These are phyloP conservation scores for Linderniella brevidens DNA, from an alignment of 257 asterid genomes.

Conservation along the genomic window DNA sequence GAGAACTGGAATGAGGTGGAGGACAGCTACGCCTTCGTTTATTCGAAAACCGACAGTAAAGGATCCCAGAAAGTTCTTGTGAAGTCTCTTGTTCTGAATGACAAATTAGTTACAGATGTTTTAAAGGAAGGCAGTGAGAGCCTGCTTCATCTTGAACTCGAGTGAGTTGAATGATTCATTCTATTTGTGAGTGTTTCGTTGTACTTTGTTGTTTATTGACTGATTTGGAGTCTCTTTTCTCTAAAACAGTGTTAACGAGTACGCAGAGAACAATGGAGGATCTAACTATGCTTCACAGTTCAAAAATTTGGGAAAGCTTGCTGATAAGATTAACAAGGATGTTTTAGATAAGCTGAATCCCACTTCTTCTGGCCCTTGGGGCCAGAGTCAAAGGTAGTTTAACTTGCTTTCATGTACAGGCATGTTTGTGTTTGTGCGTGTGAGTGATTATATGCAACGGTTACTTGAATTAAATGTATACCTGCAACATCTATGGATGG, in stretches of 20 bases:
- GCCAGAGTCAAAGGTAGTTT: slow-evolving; percentile 23
- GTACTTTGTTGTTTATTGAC: neutral
- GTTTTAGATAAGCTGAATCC: slow-evolving; percentile 23
- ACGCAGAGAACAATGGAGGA: slow-evolving; percentile 24
- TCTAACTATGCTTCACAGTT: slow-evolving; percentile 35
- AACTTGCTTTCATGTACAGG: neutral
- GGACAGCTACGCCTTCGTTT: slow-evolving; percentile 48
- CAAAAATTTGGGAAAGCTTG: slow-evolving; percentile 57
- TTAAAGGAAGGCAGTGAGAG: slow-evolving; percentile 44
- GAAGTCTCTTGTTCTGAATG: slow-evolving; percentile 60
- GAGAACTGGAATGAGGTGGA: slow-evolving; percentile 59
- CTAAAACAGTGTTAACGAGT: slow-evolving; percentile 32
- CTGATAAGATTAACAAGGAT: slow-evolving; percentile 22
- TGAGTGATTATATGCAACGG: too few species aligned
- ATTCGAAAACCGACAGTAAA: slow-evolving; percentile 37
- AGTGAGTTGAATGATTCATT: slow-evolving; percentile 18
- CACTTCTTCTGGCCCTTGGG: slow-evolving; percentile 18
- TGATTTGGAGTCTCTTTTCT: neutral
- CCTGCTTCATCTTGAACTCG: slow-evolving; percentile 41
- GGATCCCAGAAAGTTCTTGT: slow-evolving; percentile 47
- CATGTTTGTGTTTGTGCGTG: neutral
- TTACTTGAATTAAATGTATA: neutral
- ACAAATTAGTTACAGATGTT: slow-evolving; percentile 48
- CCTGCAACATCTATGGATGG: neutral
- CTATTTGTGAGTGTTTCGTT: neutral